Evolutionary conservation across 345 rosid species (phyloP), one percentile per base, ranked within the genome.

Genomic region (Lenwebbia sp.): DNA sequence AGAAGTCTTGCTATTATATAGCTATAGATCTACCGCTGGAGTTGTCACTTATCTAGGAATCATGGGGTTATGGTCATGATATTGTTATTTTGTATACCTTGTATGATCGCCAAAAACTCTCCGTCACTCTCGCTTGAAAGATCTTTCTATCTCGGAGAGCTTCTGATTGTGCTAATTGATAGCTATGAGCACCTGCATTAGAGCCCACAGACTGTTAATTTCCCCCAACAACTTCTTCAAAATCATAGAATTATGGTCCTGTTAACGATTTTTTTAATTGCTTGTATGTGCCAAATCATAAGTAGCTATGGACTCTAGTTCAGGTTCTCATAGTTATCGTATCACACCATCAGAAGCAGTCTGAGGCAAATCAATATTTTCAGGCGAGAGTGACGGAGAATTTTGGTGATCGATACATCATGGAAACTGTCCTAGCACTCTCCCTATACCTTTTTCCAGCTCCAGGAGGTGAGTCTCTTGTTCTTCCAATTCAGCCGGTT

Each of bases 321-420:
- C 90, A 95, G 97, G 95, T 83, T 89, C 86, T 84, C 92, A 93
- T 82, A 90, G 70, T 82, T 90, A 88, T 53, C 85, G 83, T 12
- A 83, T 91, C 56, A 92, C 87, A 86, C 86, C 84, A 82, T 82
- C 86, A 49, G 86, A 92, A 33, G 84, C 85, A 83, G 84, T 83
- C 83, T 88, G 91, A 89, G 99, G 93, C 84, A 97, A 93, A 91
- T 93, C 88, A 91, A 88, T 88, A 86, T 95, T 97, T 92, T 13
- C 94, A 95, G 84, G 98, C 98, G 54, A 93, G 87, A 87, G 92
- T 94, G 89, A 92, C 94, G 8, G 93, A 95, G 92, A 92, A 91
- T 86, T 92, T 90, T 85, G 91, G 92, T 28, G 90, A 90, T 90
- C 95, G 97, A 84, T 93, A 91, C 91, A 91, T 93, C 65, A 91